Evolutionary conservation across 179 eudicot genomes (phyloP), one percentile per base, ranked within the genome.

Genomic region (Gypsophila paniculata): DNA sequence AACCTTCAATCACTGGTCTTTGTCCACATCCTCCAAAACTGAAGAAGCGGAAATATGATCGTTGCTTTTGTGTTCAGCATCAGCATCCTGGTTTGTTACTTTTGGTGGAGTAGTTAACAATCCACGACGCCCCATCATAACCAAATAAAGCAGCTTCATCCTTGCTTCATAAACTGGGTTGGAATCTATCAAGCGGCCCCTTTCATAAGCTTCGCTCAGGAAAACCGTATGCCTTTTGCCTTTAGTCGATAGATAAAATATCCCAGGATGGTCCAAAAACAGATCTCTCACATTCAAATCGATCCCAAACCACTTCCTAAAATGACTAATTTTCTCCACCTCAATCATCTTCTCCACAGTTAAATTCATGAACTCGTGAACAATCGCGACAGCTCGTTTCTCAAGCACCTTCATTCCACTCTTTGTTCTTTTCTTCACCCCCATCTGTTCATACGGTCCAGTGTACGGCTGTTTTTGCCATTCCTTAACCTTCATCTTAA

Each of bases 311-410:
- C 89, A 91, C 54, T 85, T 86, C 79, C 97, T 88, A 72, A 93
- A 93, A 57, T 93, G 98, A 68, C 93, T 93, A 21, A 93, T 86
- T 84, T 91, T 91, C 90, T 93, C 98, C 77, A 93, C 98, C 79
- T 91, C 98, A 72, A 91, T 88, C 83, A 82, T 85, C 75, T 89
- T 93, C 88, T 93, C 98, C 75, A 93, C 97, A 0, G 96, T 93
- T 79, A 93, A 83, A 75, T 86, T 93, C 83, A 89, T 78, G 76
- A 93, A 93, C 73, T 93, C 98, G 18, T 93, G 98, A 59, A 91
- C 88, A 8, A 91, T 84, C 51, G 85, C 97, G 62, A 91, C 96
- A 0, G 97, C 98, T 59, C 96, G 82, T 78, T 93, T 93, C 82
- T 93, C 96, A 74, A 80, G 38, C 64, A 65, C 71, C 86, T 80